A percentile compares a stretch with the other conserved stretches of the same genome.
These are phyloP conservation scores for Cryptosporidium parvum DNA, from an alignment of 169 alveolate species.

Conservation along the genomic window DNA sequence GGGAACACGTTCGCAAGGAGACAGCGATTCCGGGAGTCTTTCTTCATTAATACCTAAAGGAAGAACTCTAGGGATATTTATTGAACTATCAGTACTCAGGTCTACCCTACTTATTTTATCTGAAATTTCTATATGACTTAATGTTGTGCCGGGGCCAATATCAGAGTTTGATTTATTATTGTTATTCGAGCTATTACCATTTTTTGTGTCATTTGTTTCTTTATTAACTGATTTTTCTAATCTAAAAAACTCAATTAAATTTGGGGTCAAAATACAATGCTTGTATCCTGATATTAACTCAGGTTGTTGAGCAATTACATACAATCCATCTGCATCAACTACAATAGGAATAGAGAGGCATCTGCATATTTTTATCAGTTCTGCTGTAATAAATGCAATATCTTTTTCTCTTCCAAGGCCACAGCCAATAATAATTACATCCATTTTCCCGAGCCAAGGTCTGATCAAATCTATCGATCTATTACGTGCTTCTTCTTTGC, in stretches of 20 bases:
- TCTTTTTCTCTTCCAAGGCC: constrained; percentile 90
- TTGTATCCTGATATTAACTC: constrained; percentile 34
- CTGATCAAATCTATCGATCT: constrained; percentile 76
- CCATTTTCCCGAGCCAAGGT: constrained; percentile 82
- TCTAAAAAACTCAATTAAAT: constrained; percentile 82
- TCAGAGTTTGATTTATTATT: neutral
- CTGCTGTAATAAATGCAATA: constrained; percentile 75
- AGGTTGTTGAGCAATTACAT: constrained; percentile 78
- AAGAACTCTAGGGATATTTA: constrained; percentile 51
- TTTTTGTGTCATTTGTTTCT: constrained; percentile 12
- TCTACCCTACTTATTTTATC: constrained; percentile 7
- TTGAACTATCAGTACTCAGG: neutral
- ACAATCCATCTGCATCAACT: constrained; percentile 90
- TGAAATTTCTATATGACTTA: constrained; percentile 25
- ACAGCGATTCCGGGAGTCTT: neutral
- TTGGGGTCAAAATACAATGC: constrained; percentile 87
- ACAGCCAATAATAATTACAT: constrained; percentile 90
- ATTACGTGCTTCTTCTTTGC: constrained; percentile 74
- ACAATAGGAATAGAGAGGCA: constrained; percentile 80
- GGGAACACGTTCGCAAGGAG: constrained; percentile 70
- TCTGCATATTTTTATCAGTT: constrained; percentile 78
- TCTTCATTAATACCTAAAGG: constrained; percentile 48
- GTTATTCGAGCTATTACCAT: neutral
- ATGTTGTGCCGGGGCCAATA: neutral
- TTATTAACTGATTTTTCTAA: constrained; percentile 64